phyloP scores from a whole-genome alignment of 2,329 filamentous ascomycete species.

The Fusarium miscanthi region DNA sequence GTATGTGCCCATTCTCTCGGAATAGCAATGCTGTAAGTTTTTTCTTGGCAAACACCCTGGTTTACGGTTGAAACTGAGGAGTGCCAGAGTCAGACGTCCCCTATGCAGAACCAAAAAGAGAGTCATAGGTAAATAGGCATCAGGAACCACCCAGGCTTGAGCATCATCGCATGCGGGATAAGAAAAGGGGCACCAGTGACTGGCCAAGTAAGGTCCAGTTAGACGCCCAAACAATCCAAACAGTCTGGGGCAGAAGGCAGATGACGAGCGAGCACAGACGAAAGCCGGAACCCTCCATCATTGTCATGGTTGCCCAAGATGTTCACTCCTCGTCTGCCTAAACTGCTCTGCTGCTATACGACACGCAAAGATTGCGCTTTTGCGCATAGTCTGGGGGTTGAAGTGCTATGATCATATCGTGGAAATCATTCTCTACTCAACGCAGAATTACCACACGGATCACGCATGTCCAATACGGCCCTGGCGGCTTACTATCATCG shows the following conservation, averaged over 20 bases:
- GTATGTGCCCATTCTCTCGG: slow-evolving; percentile 8
- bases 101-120: slow-evolving; percentile 9
- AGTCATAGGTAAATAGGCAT: slow-evolving; percentile 36
- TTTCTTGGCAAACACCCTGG: slow-evolving; percentile 9
- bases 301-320: slow-evolving; percentile 2
- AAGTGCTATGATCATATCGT: slow-evolving; percentile 7
- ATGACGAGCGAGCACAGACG: slow-evolving; percentile 18
- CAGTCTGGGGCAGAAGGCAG: slow-evolving; percentile 6
- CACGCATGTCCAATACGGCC: slow-evolving; percentile 1
- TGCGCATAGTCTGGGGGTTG: background rate
- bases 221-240: slow-evolving; percentile 1
- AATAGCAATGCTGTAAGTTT: slow-evolving; percentile 15
- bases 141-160: slow-evolving; percentile 11
- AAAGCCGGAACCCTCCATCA: slow-evolving; percentile 1
- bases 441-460: slow-evolving; percentile 7
- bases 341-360: background rate
- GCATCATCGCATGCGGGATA: slow-evolving; percentile 18
- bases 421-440: background rate
- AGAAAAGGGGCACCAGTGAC: slow-evolving; percentile 4
- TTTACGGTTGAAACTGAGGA: slow-evolving; percentile 9
- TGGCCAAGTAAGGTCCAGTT: slow-evolving; percentile 9
- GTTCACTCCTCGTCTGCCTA: slow-evolving; percentile 29
- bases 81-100: background rate
- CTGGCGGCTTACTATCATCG: slow-evolving; percentile 13
- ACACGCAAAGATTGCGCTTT: background rate